A percentile compares a stretch with the other conserved stretches of the same genome.
These are phyloP conservation scores for Candida fluviatilis DNA, from an alignment of 805 yeast genomes.

Conservation along the genomic window DNA sequence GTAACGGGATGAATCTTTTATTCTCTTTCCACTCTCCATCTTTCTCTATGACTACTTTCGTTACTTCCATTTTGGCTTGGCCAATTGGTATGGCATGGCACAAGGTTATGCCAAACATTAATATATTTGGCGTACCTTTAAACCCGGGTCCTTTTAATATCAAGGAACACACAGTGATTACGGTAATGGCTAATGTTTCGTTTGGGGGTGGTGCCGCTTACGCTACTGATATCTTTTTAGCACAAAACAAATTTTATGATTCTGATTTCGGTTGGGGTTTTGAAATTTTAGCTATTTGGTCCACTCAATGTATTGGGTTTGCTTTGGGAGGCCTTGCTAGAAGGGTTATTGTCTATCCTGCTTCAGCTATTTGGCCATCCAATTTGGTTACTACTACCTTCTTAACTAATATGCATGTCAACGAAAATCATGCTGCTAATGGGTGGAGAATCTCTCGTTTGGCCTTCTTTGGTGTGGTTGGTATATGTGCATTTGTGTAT, in stretches of 20 bases:
- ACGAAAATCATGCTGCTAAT: constrained; percentile 48
- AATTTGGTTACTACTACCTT: constrained; percentile 57
- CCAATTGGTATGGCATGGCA: constrained; percentile 56
- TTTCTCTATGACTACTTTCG: constrained; percentile 46
- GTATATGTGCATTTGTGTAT: constrained; percentile 41
- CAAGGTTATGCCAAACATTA: constrained; percentile 29
- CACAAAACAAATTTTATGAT: constrained; percentile 47
- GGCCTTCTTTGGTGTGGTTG: constrained; percentile 42
- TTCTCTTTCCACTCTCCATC: constrained; percentile 56
- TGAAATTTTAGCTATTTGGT: constrained; percentile 42
- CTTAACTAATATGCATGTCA: constrained; percentile 47
- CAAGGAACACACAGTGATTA: constrained; percentile 57
- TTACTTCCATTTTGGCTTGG: constrained; percentile 56
- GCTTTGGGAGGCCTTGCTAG: constrained; percentile 63
- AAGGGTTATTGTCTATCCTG: constrained; percentile 56
- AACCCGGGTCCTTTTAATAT: constrained; percentile 60
- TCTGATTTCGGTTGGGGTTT: constrained; percentile 49
- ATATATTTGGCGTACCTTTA: constrained; percentile 28
- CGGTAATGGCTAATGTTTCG: constrained; percentile 50
- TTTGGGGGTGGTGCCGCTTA: constrained; percentile 45
- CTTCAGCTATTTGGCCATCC: constrained; percentile 67
- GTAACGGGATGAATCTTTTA: constrained; percentile 56
- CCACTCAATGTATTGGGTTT: constrained; percentile 64
- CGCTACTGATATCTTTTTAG: constrained; percentile 52
- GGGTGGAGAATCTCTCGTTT: constrained; percentile 60